A percentile compares a stretch with the other conserved stretches of the same genome.
Evolutionary conservation across 257 asterid genomes (phyloP).

Genomic region (Solanum pennellii): DNA sequence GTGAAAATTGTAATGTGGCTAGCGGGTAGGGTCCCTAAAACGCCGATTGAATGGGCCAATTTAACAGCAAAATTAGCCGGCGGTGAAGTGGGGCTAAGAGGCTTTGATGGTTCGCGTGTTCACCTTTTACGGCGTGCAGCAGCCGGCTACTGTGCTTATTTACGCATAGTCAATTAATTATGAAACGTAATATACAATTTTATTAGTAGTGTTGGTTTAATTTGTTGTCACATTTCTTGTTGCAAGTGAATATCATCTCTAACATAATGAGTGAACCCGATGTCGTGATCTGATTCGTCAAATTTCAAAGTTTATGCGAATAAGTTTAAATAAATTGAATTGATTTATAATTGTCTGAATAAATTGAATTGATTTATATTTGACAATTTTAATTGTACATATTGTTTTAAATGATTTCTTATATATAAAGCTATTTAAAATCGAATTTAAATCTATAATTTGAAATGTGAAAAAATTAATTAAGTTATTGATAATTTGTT

Average conservation of each 20-base stretch:
- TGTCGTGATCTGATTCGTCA: not conserved
- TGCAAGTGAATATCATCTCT: not conserved
- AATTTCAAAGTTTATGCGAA: too few species aligned
- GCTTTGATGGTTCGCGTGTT: slow-evolving; percentile 12
- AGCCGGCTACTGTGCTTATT: not conserved
- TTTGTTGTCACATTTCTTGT: not conserved
- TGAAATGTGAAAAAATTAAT: not conserved
- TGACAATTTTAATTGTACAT: too few species aligned
- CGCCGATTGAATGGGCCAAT: not conserved
- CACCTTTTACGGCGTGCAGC: slow-evolving; percentile 9
- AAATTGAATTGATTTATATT: not conserved
- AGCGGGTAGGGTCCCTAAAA: not conserved
- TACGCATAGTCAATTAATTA: not conserved
- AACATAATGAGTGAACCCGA: not conserved
- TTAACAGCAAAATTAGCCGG: slow-evolving; percentile 1
- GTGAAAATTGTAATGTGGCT: not conserved
- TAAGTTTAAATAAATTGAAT: not conserved
- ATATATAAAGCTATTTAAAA: too few species aligned
- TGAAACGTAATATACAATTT: not conserved
- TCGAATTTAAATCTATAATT: too few species aligned
- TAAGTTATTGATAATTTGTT: not conserved
- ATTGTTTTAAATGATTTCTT: too few species aligned
- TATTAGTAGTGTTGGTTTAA: not conserved
- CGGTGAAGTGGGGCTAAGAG: slow-evolving; percentile 7
- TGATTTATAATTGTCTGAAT: too few species aligned